Percentiles rank a stretch among this genome's conserved stretches.
Conservation (phyloP, 305 asterid species). For the Fraxinus dipetala region DNA sequence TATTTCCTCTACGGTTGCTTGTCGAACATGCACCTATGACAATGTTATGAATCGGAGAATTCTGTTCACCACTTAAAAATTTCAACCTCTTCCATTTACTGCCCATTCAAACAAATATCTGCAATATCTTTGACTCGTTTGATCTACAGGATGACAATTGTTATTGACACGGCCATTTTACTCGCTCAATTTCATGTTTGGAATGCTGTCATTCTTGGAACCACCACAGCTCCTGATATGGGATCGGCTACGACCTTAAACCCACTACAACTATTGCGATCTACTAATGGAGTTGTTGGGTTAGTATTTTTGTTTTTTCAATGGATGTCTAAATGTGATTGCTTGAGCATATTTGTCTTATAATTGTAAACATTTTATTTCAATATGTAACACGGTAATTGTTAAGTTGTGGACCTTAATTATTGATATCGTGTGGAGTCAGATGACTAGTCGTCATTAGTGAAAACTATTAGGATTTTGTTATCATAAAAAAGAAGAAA, state of each 20-base stretch:
- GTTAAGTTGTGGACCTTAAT: conserved; percentile 4
- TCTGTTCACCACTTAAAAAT: too few species aligned
- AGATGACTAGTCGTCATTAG: too few species aligned
- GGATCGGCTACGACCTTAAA: conserved; percentile 39
- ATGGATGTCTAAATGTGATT: neutral
- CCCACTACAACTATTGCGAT: conserved; percentile 66
- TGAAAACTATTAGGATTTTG: conserved; percentile 23
- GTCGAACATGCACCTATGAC: too few species aligned
- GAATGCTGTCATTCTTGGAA: conserved; percentile 88
- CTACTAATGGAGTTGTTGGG: conserved; percentile 72
- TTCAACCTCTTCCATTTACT: neutral
- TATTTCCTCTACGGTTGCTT: neutral
- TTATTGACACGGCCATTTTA: conserved; percentile 78
- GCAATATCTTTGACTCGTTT: neutral
- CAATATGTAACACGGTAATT: neutral
- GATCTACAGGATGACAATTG: conserved; percentile 66
- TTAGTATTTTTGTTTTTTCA: conserved; percentile 28
- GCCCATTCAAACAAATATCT: conserved; percentile 1
- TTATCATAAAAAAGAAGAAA: too few species aligned
- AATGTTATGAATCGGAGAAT: too few species aligned
- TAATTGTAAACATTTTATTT: neutral
- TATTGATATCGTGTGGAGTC: too few species aligned
- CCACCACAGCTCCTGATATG: conserved; percentile 37
- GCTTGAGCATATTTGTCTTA: neutral
- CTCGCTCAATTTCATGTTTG: conserved; percentile 78